Percentiles rank a stretch among this genome's conserved stretches.
Conservation (phyloP, 2,329 filamentous ascomycete species). For the Cryphonectria radicalis region DNA sequence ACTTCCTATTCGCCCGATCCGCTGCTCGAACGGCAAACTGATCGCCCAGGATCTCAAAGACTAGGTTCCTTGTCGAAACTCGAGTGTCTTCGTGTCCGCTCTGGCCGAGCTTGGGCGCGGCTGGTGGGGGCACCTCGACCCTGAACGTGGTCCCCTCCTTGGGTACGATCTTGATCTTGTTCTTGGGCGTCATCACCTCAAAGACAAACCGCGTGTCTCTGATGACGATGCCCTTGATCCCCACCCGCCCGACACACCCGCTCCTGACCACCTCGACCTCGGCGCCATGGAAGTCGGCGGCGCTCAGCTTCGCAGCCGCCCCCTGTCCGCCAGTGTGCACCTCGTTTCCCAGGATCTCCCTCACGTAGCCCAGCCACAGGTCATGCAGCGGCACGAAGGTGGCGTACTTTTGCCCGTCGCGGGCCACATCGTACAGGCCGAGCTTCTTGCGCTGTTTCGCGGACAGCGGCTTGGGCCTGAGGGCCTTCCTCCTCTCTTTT, state of each 20-base stretch:
- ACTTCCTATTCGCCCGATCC: conserved; percentile 88
- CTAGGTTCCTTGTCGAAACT: conserved; percentile 46
- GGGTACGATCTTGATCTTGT: conserved; percentile 77
- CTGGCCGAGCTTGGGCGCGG: conserved; percentile 31
- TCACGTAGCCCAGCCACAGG: conserved; percentile 85
- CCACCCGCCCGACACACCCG: conserved; percentile 79
- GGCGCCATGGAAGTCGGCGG: conserved; percentile 91
- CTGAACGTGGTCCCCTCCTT: conserved; percentile 90
- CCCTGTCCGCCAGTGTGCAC: conserved; percentile 58
- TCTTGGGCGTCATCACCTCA: conserved; percentile 75
- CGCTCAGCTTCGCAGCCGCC: conserved; percentile 75
- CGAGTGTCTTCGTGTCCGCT: conserved; percentile 31
- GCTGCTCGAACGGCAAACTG: conserved; percentile 83
- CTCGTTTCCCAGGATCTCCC: conserved; percentile 73
- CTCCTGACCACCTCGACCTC: conserved; percentile 81
- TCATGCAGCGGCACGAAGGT: conserved; percentile 77
- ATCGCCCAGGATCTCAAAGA: conserved; percentile 85
- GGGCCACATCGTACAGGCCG: conserved; percentile 75
- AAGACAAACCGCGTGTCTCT: conserved; percentile 87
- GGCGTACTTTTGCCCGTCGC: conserved; percentile 69
- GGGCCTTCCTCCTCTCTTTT: conserved; percentile 50
- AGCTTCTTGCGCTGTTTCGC: conserved; percentile 76
- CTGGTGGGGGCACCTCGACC: conserved; percentile 65
- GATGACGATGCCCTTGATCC: conserved; percentile 83
- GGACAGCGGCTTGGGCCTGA: conserved; percentile 71